Conservation (phyloP, 768 basidiomycete genomes). For the Serendipita vermifera region DNA sequence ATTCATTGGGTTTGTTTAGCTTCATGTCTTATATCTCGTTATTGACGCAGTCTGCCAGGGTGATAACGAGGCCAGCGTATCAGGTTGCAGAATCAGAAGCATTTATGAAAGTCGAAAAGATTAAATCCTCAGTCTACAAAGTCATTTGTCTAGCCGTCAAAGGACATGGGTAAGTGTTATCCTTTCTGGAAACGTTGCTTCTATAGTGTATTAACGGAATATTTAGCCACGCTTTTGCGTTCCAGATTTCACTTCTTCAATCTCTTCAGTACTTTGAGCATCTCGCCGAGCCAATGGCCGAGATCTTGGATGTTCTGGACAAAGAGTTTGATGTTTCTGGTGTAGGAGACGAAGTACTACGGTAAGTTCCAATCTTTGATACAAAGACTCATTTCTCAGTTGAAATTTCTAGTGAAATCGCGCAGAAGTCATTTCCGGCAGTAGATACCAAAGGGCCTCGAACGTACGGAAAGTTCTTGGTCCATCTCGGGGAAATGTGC, state of each 20-base stretch:
- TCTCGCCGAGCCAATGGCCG: conserved; percentile 87
- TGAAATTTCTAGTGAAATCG: conserved; percentile 48
- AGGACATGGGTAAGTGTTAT: conserved; percentile 55
- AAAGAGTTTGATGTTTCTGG: conserved; percentile 82
- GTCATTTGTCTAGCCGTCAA: conserved; percentile 88
- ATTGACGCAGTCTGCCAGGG: conserved; percentile 34
- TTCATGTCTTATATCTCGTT: neutral
- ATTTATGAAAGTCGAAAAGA: conserved; percentile 69
- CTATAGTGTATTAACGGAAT: neutral
- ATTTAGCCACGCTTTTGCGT: conserved; percentile 19
- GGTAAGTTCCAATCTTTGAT: conserved; percentile 20
- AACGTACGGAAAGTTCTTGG: conserved; percentile 72
- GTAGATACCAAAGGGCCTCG: conserved; percentile 82
- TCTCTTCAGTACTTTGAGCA: conserved; percentile 90
- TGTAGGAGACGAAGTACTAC: conserved; percentile 80
- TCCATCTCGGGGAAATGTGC: conserved; percentile 63
- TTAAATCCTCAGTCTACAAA: conserved; percentile 68
- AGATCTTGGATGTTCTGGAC: conserved; percentile 63
- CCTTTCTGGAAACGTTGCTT: too few relatives aligned
- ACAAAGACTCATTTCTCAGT: neutral
- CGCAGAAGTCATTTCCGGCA: conserved; percentile 57
- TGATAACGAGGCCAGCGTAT: conserved; percentile 79
- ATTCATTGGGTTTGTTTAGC: conserved; percentile 57
- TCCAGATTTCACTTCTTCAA: conserved; percentile 85
- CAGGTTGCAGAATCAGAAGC: conserved; percentile 73